Base-by-base conservation (phyloP, 257 asterid species). In the Solanum chaucha region DNA sequence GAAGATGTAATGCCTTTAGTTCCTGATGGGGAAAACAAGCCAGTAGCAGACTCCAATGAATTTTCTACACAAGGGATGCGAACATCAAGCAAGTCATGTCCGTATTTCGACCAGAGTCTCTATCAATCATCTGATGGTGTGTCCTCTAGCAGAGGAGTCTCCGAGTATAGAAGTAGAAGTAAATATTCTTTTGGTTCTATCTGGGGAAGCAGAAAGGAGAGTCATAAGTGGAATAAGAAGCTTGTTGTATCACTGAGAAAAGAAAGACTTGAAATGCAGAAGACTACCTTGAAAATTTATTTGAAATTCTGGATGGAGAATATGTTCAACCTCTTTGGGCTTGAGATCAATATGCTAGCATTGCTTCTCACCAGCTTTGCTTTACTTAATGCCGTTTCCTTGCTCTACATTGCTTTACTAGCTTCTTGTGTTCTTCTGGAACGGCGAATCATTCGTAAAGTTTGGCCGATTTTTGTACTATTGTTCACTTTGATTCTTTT, bases 241-340 rank as follows among this genome's bases (percentile, higher is more conserved):
- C 89, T 93, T 82, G 91, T 94, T 89, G 82, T 92, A 88, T 71
- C 96, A 87, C 89, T 94, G 94, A 94, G 94, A 91, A 96, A 92
- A 89, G 99, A 97, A 92, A 95, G 99, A 88, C 94, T 94, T 89
- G 98, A 93, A 87, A 93, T 93, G 93, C 99, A 97, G 90, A 96
- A 94, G 93, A 90, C 93, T 48, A 93, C 97, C 41, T 90, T 97
- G 58, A 95, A 94, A 93, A 94, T 95, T 72, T 97, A 97, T 89
- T 91, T 97, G 92, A 97, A 93, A 91, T 97, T 94, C 92, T 96
- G 99, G 99, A 91, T 91, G 72, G 99, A 97, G 91, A 97, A 97
- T 91, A 90, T 97, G 98, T 97, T 95, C 92, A 97, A 94, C 89
- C 98, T 97, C 86, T 95, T 95, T 86, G 99, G 99, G 87, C 99